Conservation (phyloP, 2,329 filamentous ascomycete species). For the Verticillium zaregamsianum region DNA sequence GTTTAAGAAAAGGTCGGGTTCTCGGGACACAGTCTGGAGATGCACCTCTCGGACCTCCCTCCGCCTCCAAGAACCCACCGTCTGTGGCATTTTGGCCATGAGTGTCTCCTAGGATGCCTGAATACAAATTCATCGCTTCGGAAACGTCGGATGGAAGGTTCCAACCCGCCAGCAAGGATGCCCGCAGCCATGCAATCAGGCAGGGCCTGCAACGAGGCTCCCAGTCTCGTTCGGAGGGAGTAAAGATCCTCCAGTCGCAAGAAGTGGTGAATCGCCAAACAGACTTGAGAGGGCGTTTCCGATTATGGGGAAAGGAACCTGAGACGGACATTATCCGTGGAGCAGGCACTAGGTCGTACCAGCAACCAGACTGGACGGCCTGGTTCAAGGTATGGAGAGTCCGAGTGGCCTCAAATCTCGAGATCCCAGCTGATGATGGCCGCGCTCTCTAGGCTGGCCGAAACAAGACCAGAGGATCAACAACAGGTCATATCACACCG, state of each 20-base stretch:
- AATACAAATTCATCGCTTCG: slow-evolving; percentile 12
- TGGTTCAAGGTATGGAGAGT: background rate
- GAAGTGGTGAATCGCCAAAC: slow-evolving; percentile 4
- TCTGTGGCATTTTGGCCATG: background rate
- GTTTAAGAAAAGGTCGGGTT: background rate
- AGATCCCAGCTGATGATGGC: background rate
- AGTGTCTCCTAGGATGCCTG: slow-evolving; percentile 1
- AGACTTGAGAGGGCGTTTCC: slow-evolving; percentile 11
- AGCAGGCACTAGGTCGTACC: background rate
- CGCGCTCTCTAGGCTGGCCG: background rate
- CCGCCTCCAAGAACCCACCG: background rate
- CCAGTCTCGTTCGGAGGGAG: background rate
- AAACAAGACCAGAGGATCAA: background rate
- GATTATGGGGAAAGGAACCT: background rate
- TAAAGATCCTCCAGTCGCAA: background rate
- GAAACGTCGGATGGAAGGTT: slow-evolving; percentile 1
- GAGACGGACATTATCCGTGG: background rate
- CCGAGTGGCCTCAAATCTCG: background rate
- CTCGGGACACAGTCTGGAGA: background rate
- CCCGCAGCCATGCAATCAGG: slow-evolving; percentile 12
- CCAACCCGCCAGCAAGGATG: slow-evolving; percentile 7
- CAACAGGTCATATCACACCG: background rate
- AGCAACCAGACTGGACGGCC: background rate
- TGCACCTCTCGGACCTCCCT: background rate
- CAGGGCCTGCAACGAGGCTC: slow-evolving; percentile 9